Evolutionary conservation across 164 flowering plant genomes (phyloP), one percentile per base, ranked within the genome.

Genomic region (Aristolochia californica): DNA sequence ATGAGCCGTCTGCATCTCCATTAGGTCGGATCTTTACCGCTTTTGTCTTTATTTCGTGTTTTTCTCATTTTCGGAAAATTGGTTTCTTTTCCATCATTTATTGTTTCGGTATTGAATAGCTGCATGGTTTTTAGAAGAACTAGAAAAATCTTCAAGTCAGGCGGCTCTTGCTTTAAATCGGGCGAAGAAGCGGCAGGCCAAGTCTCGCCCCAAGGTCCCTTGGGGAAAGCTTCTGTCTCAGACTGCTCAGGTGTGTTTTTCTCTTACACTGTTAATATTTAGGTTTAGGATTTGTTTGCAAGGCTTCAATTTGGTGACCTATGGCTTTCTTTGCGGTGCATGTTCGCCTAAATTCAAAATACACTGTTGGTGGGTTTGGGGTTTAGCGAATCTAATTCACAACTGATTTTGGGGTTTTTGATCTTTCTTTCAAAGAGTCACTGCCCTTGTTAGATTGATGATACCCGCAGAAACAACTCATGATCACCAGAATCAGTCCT

Each of bases 141-240:
- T 49, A 12, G 51, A 24, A 30, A 22, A 55, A 21, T 9, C 22
- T 8, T 18, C 45, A 20, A 14, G 43, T 27, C 60, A 78, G 56
- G 56, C 17, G 5, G 40, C 40, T 34, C 11, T 34, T 9, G 62
- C 65, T 5, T 25, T 23, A 38, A 66, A 45, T 27, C 60, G 81
- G 56, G 58, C 15, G 8, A 77, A 68, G 73, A 78, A 79, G 64
- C 62, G 74, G 44, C 58, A 53, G 23, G 30, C 30, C 20, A 80
- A 70, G 48, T 62, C 71, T 13, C 63, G 48, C 61, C 54, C 65
- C 0, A 74, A 69, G 66, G 67, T 58, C 59, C 74, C 89, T 0
- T 91, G 97, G 97, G 97, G 83, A 30, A 80, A 78, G 71, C 91
- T 91, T 68, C 62, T 87, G 30, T 87, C 95, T 11, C 95, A 84